Evolutionary conservation across 2,329 filamentous ascomycete genomes (phyloP).

Genomic region (Fusarium protoensiforme): DNA sequence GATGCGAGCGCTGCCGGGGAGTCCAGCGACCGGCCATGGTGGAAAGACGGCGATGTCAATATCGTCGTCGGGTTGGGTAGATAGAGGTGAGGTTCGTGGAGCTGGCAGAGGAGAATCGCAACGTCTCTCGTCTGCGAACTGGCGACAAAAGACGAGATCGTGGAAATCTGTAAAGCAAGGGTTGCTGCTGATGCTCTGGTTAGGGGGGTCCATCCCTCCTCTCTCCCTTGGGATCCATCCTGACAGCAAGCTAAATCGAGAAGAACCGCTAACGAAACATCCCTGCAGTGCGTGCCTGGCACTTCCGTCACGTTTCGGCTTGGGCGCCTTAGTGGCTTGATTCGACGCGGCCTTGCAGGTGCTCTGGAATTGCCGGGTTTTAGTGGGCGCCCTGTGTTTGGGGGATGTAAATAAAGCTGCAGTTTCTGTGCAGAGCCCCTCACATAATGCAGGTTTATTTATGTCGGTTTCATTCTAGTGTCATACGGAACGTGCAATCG

Average conservation of each 20-base stretch:
- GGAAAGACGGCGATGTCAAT: conserved; percentile 13
- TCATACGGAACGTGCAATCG: background rate
- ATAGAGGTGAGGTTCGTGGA: background rate
- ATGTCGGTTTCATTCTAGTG: background rate
- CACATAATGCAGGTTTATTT: background rate
- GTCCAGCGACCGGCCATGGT: conserved; percentile 41
- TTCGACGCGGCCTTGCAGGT: conserved; percentile 8
- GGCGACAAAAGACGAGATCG: background rate
- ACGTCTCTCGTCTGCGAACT: conserved; percentile 4
- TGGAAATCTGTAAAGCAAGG: conserved; percentile 27
- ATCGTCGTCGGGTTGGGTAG: background rate
- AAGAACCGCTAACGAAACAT: background rate
- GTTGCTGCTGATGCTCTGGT: conserved; percentile 25
- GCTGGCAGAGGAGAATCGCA: conserved; percentile 6
- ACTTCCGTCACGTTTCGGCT: conserved; percentile 9
- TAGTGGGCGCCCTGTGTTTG: conserved; percentile 9
- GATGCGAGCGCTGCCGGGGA: conserved; percentile 42
- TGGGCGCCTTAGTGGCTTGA: conserved; percentile 36
- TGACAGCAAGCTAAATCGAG: conserved; percentile 12
- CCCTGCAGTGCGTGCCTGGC: background rate
- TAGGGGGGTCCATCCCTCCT: conserved; percentile 20
- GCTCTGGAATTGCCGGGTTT: conserved; percentile 2
- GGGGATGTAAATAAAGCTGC: conserved; percentile 2
- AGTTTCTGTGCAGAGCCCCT: too few relatives aligned
- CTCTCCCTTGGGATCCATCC: conserved; percentile 28